Conservation (phyloP, 306 rosid genomes). For the Rosa lucieae region DNA sequence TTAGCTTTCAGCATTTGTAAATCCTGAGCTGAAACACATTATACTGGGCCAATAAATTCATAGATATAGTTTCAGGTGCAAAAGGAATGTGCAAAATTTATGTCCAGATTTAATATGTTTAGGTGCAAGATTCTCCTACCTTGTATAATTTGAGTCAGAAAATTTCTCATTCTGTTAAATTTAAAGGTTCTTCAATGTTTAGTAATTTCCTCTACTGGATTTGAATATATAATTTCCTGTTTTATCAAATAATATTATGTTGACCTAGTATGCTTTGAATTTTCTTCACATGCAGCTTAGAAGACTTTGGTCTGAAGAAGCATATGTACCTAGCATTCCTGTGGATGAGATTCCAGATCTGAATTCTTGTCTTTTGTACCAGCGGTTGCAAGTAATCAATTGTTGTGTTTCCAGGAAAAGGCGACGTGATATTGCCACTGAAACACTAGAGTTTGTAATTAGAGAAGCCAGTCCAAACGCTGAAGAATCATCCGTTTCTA, state of each 20-base stretch:
- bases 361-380: constrained; percentile 79
- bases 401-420: constrained; percentile 90
- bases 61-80: background rate
- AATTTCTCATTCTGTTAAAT: background rate
- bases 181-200: background rate
- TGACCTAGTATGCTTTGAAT: constrained; percentile 21
- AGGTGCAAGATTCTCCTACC: background rate
- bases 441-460: constrained; percentile 66
- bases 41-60: background rate
- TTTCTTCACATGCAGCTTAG: constrained; percentile 61
- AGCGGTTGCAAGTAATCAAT: constrained; percentile 85
- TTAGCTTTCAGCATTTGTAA: background rate
- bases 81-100: background rate
- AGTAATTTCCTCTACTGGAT: constrained; percentile 8
- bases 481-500: constrained; percentile 38
- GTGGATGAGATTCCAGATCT: constrained; percentile 85
- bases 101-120: background rate
- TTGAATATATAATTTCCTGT: constrained; percentile 16
- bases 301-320: constrained; percentile 75
- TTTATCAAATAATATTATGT: constrained; percentile 17
- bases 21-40: background rate
- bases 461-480: constrained; percentile 55
- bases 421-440: constrained; percentile 62
- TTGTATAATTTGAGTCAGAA: constrained; percentile 16
- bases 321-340: constrained; percentile 68